Evolutionary conservation across 192 early-diverging fungal species (phyloP).

Genomic region (Coemansia sp.): DNA sequence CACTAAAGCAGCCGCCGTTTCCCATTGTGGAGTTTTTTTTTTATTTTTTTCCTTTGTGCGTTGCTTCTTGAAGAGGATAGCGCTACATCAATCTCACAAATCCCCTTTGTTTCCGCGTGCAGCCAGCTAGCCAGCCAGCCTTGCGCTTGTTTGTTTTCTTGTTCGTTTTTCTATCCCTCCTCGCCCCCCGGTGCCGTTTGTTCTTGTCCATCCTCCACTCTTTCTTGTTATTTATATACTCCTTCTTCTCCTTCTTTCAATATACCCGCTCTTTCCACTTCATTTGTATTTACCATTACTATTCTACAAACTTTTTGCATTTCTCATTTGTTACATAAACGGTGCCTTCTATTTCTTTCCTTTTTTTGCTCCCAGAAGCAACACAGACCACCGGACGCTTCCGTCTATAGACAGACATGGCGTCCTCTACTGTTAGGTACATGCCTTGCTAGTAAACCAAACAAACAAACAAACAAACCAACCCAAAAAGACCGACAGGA

Average conservation of each 20-base stretch:
- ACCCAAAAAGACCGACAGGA: too few species aligned
- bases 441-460: not conserved
- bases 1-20: too few species aligned
- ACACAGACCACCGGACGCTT: not conserved
- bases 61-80: not conserved
- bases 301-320: slow-evolving; percentile 4
- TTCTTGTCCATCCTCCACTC: not conserved
- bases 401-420: slow-evolving; percentile 9
- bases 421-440: slow-evolving; percentile 44
- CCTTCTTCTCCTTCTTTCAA: not conserved
- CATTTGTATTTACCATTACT: not conserved
- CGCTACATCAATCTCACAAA: not conserved
- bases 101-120: too few species aligned
- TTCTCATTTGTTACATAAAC: slow-evolving; percentile 1
- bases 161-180: too few species aligned
- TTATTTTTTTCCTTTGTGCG: not conserved
- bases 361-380: not conserved
- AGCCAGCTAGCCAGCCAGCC: too few species aligned
- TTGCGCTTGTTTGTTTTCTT: not conserved
- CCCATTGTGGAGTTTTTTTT: not conserved
- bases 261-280: slow-evolving; percentile 1
- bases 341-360: not conserved
- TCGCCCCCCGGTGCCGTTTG: not conserved
- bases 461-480: not conserved
- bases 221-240: not conserved